These are phyloP conservation scores for Lobosporangium transversale DNA, from an alignment of 192 early-diverging fungal species.

Conservation along the genomic window DNA sequence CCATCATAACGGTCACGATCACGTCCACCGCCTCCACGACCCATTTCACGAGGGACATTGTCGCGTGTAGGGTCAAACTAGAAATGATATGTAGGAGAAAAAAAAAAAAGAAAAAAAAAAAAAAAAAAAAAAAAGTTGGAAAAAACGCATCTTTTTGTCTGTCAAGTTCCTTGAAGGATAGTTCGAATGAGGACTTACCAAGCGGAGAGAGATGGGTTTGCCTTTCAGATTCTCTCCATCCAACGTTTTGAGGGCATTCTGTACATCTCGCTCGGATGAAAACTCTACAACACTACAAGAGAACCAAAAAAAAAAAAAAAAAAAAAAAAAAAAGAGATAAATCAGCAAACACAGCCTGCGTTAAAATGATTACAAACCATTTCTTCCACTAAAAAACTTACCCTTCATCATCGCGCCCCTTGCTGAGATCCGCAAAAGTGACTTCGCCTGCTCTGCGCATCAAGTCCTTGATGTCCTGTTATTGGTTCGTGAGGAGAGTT, in stretches of 20 bases:
- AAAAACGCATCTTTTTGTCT: not conserved
- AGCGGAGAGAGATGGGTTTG: constrained; percentile 68
- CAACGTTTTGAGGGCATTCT: constrained; percentile 84
- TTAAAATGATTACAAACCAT: not conserved
- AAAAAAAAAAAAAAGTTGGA: not conserved
- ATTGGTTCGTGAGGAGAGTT: not conserved
- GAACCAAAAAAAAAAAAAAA: not conserved
- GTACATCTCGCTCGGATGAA: constrained; percentile 74
- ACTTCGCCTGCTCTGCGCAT: constrained; percentile 95
- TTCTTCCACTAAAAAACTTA: constrained; percentile 30
- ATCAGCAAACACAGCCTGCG: not conserved
- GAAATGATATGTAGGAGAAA: not conserved
- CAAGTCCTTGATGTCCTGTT: constrained; percentile 94
- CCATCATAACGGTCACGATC: constrained; percentile 18
- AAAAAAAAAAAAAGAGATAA: not conserved
- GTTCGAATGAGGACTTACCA: constrained; percentile 60
- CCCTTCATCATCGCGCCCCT: constrained; percentile 84
- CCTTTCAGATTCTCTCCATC: constrained; percentile 79
- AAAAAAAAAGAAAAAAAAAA: not conserved
- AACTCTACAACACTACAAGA: constrained; percentile 88
- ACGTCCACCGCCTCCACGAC: constrained; percentile 13
- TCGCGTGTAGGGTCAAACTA: constrained; percentile 34
- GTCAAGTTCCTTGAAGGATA: not conserved
- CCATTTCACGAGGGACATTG: constrained; percentile 42
- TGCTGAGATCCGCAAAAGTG: constrained; percentile 88